A percentile compares a stretch with the other conserved stretches of the same genome.
These are phyloP conservation scores for Chenopodium album DNA, from an alignment of 148 eudicot genomes.

Conservation along the genomic window DNA sequence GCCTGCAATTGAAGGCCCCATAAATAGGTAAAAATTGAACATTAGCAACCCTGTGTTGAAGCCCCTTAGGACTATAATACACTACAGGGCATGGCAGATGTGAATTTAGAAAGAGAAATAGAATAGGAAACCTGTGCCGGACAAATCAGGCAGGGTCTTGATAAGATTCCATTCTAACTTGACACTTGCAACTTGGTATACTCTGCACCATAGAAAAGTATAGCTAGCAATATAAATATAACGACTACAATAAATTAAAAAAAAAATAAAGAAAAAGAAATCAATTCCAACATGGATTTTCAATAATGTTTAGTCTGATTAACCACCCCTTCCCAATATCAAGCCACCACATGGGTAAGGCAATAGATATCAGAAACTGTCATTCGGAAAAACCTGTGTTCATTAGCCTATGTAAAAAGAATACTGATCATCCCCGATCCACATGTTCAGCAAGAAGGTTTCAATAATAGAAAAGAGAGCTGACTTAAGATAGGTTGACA, in stretches of 20 bases:
- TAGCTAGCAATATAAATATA: background rate
- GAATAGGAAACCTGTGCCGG: slow-evolving; percentile 75
- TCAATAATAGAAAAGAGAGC: background rate
- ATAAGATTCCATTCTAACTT: slow-evolving; percentile 90
- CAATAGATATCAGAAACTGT: too few relatives aligned
- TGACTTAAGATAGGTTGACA: background rate
- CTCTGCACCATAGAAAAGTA: slow-evolving; percentile 45
- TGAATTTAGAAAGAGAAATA: background rate
- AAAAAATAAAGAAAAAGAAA: too few relatives aligned
- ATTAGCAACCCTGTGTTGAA: background rate
- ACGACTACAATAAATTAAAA: background rate
- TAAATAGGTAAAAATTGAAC: background rate
- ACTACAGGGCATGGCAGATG: too few relatives aligned
- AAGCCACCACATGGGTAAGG: too few relatives aligned
- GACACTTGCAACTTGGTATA: slow-evolving; percentile 91
- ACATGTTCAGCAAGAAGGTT: background rate
- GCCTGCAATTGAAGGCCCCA: slow-evolving; percentile 44
- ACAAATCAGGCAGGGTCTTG: slow-evolving; percentile 83
- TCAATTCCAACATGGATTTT: background rate
- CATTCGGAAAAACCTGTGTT: too few relatives aligned
- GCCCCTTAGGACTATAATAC: too few relatives aligned
- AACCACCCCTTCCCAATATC: too few relatives aligned
- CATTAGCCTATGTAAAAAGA: too few relatives aligned
- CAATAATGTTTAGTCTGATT: too few relatives aligned
- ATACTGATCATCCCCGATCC: background rate